Evolutionary conservation across 2,329 filamentous ascomycete species (phyloP), one percentile per base, ranked within the genome.

Genomic region (Tolypocladium cylindrosporum): DNA sequence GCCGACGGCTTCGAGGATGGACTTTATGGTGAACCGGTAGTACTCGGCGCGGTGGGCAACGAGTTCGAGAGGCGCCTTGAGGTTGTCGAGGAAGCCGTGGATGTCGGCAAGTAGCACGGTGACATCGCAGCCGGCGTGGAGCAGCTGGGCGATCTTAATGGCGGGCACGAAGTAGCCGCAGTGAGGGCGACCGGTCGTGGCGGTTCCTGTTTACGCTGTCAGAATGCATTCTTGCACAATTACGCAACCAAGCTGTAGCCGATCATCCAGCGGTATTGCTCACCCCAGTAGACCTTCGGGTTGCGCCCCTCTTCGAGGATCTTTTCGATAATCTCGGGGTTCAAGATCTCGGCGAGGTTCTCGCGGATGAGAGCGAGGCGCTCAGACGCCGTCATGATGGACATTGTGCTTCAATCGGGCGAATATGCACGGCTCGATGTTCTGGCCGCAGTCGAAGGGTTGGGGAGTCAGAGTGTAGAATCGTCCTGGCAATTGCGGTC

Each of bases 121-220:
- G 60, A 95, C 85, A 60, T 91, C 83, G 76, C 91, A 96, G 42
- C 88, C 91, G 37, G 93, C 91, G 41, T 84, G 82, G 40, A 97
- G 84, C 67, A 96, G 85, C 71, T 97, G 88, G 43, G 91, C 91
- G 61, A 97, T 88, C 75, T 97, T 97, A 69, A 96, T 84, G 65
- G 89, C 87, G 7, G 91, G 87, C 11, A 94, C 88, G 61, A 96
- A 90, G 80, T 96, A 96, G 65, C 90, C 92, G 70, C 85, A 89
- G 73, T 97, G 92, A 57, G 91, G 91, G 60, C 87, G 82, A n/a
- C 91, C 91, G 0, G 91, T 95, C 19, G 90, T 91, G 21, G 90
- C 89, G 43, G 88, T 93, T 48, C 88, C 83, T 83, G 56, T 8
- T 4, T 10, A 21, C 8, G 37, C 24, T 31, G 21, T 41, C n/a